Base-by-base conservation (phyloP, 1,139 yeast species). In the Candida sp. region DNA sequence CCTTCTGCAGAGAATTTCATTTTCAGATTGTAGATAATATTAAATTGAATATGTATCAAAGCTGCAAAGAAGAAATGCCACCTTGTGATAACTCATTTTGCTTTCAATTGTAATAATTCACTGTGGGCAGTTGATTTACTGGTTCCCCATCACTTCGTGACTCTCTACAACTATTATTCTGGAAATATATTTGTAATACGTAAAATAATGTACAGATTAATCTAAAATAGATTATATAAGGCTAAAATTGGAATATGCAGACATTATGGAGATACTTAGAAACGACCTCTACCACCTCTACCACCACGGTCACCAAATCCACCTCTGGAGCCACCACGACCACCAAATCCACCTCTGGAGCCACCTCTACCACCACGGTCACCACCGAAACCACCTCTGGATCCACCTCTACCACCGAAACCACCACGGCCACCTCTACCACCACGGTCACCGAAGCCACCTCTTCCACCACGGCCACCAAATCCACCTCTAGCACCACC, bases 251-350 rank as follows among this genome's bases (percentile, higher is more conserved):
- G 19, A 32, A 32, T 32, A 32, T 32, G 34, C 34, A 32, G 34
- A 32, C 19, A 32, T 6, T 32, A n/a, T 5, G 19, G 6, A 12
- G 11, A 12, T 8, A 3, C 37, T 43, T 49, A 51, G 41, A 46
- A 51, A 46, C 56, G 51, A 25, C 52, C 50, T 21, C 50, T 45
- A 38, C 50, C 58, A 33, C 62, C 59, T 23, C 61, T 48, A 33
- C 55, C 50, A 35, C 60, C 56, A 42, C 62, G 55, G 9, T 67
- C 65, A 38, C 73, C 68, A 44, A 58, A 56, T 23, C 81, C 80
- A 45, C 84, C 83, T 36, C 70, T 57, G 46, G 71, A 58, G 39
- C 81, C 81, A 44, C 86, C 82, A 39, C 70, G 56, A 45, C 75
- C 64, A 42, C 71, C 70, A 41, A 61, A 58, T 12, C 72, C 71